These are phyloP conservation scores for Tilletia indica DNA, from an alignment of 1,284 basidiomycete species.

Conservation along the genomic window DNA sequence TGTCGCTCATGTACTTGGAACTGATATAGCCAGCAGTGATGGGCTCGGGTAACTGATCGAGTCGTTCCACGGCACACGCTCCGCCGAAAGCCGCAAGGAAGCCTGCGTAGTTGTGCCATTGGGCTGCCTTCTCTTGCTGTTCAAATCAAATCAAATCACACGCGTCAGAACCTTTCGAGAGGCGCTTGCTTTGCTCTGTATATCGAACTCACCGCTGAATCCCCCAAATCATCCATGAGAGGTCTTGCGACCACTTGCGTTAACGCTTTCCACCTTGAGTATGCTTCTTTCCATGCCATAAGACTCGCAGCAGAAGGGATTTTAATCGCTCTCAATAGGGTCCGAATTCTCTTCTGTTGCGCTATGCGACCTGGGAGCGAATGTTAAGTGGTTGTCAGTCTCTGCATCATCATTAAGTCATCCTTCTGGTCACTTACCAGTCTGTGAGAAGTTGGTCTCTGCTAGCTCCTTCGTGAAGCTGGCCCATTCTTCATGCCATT, in stretches of 20 bases:
- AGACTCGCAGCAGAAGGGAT: conserved; percentile 68
- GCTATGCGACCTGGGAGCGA: conserved; percentile 64
- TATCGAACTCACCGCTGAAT: conserved; percentile 22
- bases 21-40: conserved; percentile 28
- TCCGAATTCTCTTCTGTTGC: conserved; percentile 76
- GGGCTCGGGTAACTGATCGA: conserved; percentile 28
- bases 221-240: conserved; percentile 65
- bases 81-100: conserved; percentile 76
- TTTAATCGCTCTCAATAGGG: conserved; percentile 67
- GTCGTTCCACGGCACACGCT: conserved; percentile 62
- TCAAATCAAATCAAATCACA: not conserved
- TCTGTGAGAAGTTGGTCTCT: conserved; percentile 25
- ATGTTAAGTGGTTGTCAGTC: not conserved
- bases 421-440: not conserved
- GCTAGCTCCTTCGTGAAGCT: conserved; percentile 34
- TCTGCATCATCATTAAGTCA: not conserved
- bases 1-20: conserved; percentile 25
- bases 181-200: no score
- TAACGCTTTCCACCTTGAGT: conserved; percentile 67
- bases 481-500: conserved; percentile 32
- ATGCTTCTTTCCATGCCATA: conserved; percentile 78
- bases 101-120: conserved; percentile 84
- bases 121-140: conserved; percentile 44
- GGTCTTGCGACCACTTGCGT: conserved; percentile 36
- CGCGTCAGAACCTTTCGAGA: not conserved